Percentiles rank a stretch among this genome's conserved stretches.
These are phyloP conservation scores for Suhomyces canberraensis DNA, from an alignment of 805 yeast genomes.

Conservation along the genomic window DNA sequence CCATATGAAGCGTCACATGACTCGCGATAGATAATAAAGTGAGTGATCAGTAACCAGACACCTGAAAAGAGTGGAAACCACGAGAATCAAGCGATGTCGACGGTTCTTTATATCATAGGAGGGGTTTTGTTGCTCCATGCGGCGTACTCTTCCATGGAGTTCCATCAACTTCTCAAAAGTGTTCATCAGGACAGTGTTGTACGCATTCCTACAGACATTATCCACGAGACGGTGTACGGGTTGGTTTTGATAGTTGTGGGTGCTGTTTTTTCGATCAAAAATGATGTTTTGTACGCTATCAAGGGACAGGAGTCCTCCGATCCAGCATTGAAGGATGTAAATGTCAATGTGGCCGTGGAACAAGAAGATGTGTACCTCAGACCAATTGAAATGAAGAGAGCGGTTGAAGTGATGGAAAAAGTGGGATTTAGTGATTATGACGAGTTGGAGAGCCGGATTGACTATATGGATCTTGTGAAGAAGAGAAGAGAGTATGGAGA, in stretches of 20 bases:
- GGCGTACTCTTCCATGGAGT: conserved; percentile 53
- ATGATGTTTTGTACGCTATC: conserved; percentile 9
- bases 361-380: conserved; percentile 35
- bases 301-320: conserved; percentile 8
- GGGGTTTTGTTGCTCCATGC: conserved; percentile 40
- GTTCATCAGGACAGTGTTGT: conserved; percentile 15
- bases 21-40: too few species aligned
- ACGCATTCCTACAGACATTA: conserved; percentile 42
- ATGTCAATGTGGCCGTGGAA: conserved; percentile 11
- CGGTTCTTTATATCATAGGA: conserved; percentile 10
- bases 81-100: conserved; percentile 8
- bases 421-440: conserved; percentile 48
- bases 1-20: too few species aligned
- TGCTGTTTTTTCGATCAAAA: conserved; percentile 30
- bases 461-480: conserved; percentile 46
- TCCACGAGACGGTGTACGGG: conserved; percentile 49
- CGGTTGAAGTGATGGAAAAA: conserved; percentile 45
- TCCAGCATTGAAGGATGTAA: conserved; percentile 7
- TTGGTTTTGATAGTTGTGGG: conserved; percentile 41
- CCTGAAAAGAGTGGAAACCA: too few species aligned
- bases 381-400: conserved; percentile 45
- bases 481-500: conserved; percentile 44
- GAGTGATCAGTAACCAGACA: too few species aligned
- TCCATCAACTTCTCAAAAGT: conserved; percentile 37
- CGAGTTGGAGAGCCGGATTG: conserved; percentile 46